Conservation (phyloP, 129 eudicot genomes). For the Sambucus nigra region DNA sequence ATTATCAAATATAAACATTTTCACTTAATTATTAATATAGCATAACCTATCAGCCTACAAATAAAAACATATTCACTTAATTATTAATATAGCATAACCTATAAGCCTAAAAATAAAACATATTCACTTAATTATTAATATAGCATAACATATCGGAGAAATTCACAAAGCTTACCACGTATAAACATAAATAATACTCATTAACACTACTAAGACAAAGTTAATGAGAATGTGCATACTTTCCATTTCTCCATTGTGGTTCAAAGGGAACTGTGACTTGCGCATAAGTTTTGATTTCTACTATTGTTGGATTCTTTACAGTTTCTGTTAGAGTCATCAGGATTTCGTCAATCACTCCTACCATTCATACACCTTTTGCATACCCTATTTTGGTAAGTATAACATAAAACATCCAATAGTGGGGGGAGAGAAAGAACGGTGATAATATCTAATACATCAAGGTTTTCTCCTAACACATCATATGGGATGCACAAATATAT, state of each 20-base stretch:
- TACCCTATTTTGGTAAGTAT: constrained; percentile 59
- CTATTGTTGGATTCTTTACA: constrained; percentile 37
- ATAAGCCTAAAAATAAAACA: constrained; percentile 37
- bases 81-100: too few species aligned
- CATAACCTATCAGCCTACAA: too few species aligned
- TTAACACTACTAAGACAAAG: not conserved
- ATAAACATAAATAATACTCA: too few species aligned
- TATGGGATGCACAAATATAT: too few species aligned
- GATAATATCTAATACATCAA: too few species aligned
- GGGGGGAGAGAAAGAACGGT: not conserved
- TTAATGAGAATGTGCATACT: constrained; percentile 20
- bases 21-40: constrained; percentile 75
- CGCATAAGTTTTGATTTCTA: constrained; percentile 78
- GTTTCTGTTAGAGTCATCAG: constrained; percentile 34
- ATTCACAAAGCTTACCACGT: not conserved
- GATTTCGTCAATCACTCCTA: constrained; percentile 76
- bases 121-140: not conserved
- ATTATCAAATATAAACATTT: constrained; percentile 41
- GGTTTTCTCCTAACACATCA: too few species aligned
- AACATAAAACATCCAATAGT: constrained; percentile 3
- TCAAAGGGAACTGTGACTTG: constrained; percentile 53
- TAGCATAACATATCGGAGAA: too few species aligned
- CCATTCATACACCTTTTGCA: constrained; percentile 75
- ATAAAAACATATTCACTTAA: constrained; percentile 56
- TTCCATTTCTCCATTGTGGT: constrained; percentile 78